phyloP scores from a whole-genome alignment of 2,329 filamentous ascomycete genomes.

The Exophiala dermatitidis region DNA sequence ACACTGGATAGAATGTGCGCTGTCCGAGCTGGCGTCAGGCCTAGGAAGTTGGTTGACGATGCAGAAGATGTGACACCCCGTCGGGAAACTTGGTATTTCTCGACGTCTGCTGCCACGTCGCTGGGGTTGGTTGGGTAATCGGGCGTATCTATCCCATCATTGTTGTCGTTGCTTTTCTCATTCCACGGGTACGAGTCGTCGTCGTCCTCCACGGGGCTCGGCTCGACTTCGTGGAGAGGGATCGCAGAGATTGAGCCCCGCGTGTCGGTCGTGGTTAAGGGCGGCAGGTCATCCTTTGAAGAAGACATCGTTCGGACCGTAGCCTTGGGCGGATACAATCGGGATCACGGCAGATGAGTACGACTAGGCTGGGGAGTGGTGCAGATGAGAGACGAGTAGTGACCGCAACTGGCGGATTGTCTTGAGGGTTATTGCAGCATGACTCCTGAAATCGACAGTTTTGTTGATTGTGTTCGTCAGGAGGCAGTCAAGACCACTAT shows the following conservation, averaged over 20 bases:
- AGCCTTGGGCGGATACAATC: no score
- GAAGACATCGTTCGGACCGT: not conserved
- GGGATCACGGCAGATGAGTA: no score
- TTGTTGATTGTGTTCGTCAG: no score
- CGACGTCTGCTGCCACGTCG: conserved; percentile 31
- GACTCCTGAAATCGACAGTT: no score
- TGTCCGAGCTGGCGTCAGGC: conserved; percentile 26
- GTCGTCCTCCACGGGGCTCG: conserved; percentile 64
- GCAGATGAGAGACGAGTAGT: no score
- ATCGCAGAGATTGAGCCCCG: conserved; percentile 43
- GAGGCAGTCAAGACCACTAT: no score
- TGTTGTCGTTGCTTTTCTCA: not conserved
- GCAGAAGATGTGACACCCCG: conserved; percentile 20
- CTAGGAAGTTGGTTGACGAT: conserved; percentile 37
- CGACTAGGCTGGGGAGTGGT: no score
- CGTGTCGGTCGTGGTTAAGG: conserved; percentile 16
- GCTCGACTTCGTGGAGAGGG: conserved; percentile 71
- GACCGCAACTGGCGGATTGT: no score
- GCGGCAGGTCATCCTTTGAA: conserved; percentile 15
- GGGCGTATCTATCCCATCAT: conserved; percentile 28
- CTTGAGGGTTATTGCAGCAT: no score
- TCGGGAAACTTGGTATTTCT: conserved; percentile 30
- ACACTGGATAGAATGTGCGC: conserved; percentile 51
- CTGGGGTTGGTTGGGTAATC: conserved; percentile 39
- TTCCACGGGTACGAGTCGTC: conserved; percentile 24